Base-by-base conservation (phyloP, 495 filamentous ascomycete species). In the Penicillium manginii region DNA sequence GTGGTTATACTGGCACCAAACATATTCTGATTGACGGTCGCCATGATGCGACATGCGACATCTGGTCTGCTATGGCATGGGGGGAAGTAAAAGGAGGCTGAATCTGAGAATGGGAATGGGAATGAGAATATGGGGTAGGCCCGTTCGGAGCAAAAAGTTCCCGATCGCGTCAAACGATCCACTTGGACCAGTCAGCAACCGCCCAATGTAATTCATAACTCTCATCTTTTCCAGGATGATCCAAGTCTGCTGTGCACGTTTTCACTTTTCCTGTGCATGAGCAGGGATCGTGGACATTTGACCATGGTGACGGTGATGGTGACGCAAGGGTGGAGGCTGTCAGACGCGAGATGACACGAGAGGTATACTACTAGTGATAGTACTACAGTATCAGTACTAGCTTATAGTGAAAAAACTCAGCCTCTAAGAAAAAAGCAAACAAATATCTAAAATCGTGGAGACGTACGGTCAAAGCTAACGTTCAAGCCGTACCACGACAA, bases 1-100 rank as follows among this genome's bases (percentile, higher is more conserved):
- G 59, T 63, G 26, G 56, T 56, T 55, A 81, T 65, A 55, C 62
- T 75, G 55, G 75, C 72, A 51, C 75, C 75, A 55, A 81, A 80
- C 73, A 81, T 81, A 50, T 78, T 79, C 61, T 52, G 71, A 58
- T 79, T 77, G 67, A 78, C 74, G 55, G 73, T 60, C 71, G 73
- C 74, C 78, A 82, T 78, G 62, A 70, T 72, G 71, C 71, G 74
- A 74, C 74, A 65, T 61, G 68, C 52, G 61, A 47, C 45, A 47
- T 47, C 45, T 26, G 61, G 43, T 51, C 54, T 37, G 15, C 4
- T 11, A 37, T 4, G 35, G 11, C 35, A 37, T 12, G 35, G 35
- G 11, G 12, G 12, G 35, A 12, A 14, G 35, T n/a, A n/a, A n/a
- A n/a, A n/a, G n/a, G n/a, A n/a, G 11, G 15, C 9, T 8, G 15